phyloP scores from a whole-genome alignment of 1,284 basidiomycete species.

The Albatrellus sp. region DNA sequence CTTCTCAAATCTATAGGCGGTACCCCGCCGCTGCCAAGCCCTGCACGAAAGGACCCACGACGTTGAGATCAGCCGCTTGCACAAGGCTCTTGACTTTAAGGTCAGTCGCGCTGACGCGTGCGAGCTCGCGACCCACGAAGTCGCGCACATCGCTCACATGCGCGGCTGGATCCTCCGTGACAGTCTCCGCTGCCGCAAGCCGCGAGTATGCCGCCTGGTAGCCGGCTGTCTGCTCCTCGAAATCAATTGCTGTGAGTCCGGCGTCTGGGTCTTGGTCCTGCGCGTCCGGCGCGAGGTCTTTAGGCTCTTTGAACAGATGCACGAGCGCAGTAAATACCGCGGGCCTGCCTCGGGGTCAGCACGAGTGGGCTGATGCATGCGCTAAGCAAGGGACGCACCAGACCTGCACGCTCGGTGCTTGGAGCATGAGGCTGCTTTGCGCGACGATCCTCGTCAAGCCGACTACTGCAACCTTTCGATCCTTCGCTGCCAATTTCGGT shows the following conservation, averaged over 20 bases:
- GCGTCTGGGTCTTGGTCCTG: slow-evolving; percentile 43
- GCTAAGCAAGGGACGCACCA: slow-evolving; percentile 38
- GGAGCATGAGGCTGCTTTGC: slow-evolving; percentile 56
- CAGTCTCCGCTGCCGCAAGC: slow-evolving; percentile 67
- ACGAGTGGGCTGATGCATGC: not conserved
- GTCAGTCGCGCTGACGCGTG: slow-evolving; percentile 17
- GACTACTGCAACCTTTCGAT: slow-evolving; percentile 78
- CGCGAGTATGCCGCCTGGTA: slow-evolving; percentile 93
- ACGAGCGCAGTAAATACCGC: slow-evolving; percentile 58
- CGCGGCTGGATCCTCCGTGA: slow-evolving; percentile 42
- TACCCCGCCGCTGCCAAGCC: slow-evolving; percentile 27
- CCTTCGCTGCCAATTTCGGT: slow-evolving; percentile 68
- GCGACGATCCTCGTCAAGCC: slow-evolving; percentile 77
- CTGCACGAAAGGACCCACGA: slow-evolving; percentile 31
- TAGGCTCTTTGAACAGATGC: slow-evolving; percentile 67
- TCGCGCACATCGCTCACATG: slow-evolving; percentile 45
- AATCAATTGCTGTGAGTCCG: slow-evolving; percentile 71
- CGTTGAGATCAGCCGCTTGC: slow-evolving; percentile 20
- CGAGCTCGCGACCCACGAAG: slow-evolving; percentile 36
- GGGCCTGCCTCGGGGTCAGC: slow-evolving; percentile 34
- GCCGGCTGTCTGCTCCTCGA: slow-evolving; percentile 79
- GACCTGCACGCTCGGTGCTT: slow-evolving; percentile 43
- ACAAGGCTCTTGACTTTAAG: slow-evolving; percentile 25
- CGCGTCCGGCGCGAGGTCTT: slow-evolving; percentile 44
- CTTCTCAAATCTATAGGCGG: slow-evolving; percentile 10